Evolutionary conservation across 2,329 filamentous ascomycete genomes (phyloP).

Genomic region (Dothideomycetes sp.): DNA sequence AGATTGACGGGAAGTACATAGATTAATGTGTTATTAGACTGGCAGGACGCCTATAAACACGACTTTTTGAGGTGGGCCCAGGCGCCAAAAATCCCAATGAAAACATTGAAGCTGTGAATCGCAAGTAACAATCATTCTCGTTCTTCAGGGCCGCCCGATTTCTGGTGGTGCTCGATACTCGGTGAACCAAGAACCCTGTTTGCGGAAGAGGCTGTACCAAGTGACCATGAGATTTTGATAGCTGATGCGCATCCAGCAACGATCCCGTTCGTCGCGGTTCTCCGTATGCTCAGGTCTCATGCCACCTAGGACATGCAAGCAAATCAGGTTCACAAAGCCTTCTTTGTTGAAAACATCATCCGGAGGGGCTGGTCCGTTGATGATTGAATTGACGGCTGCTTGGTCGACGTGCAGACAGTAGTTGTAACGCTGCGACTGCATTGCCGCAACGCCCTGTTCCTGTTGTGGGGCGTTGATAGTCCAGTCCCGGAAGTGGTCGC

Average conservation of each 20-base stretch:
- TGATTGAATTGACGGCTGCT: conserved; percentile 13
- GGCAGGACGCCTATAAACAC: no score
- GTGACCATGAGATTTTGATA: conserved; percentile 8
- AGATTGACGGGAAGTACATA: no score
- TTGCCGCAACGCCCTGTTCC: conserved; percentile 13
- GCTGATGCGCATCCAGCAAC: conserved; percentile 11
- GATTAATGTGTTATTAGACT: no score
- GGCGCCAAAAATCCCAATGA: no score
- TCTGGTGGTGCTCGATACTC: conserved; percentile 10
- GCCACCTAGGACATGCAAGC: conserved; percentile 1
- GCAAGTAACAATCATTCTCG: no score
- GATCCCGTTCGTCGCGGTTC: conserved; percentile 4
- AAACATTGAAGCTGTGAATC: no score
- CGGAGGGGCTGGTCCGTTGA: conserved; percentile 5
- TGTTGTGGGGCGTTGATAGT: conserved; percentile 1
- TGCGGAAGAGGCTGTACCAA: conserved; percentile 9
- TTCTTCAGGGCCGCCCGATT: neutral
- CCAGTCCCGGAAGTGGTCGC: conserved; percentile 16
- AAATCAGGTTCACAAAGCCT: conserved; percentile 12
- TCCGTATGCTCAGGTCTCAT: conserved; percentile 9
- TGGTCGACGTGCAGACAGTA: conserved; percentile 17
- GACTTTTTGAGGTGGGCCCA: no score
- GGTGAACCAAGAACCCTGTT: conserved; percentile 7
- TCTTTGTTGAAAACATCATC: neutral
- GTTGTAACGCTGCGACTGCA: conserved; percentile 14